Percentiles rank a stretch among this genome's conserved stretches.
Conservation (phyloP, 1,139 yeast species). For the Hansenula lynferdii region DNA sequence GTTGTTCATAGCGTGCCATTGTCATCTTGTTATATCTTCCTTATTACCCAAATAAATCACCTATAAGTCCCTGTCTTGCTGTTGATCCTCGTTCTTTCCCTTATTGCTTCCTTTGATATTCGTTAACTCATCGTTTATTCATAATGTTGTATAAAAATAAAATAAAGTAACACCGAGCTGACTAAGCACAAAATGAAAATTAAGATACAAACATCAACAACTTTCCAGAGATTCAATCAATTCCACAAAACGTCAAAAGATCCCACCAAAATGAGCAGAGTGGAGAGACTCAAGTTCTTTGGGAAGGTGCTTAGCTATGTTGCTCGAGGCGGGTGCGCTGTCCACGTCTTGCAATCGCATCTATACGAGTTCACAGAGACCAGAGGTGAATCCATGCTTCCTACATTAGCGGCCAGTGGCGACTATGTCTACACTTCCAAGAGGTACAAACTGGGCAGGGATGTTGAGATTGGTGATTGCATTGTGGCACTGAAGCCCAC, state of each 20-base stretch:
- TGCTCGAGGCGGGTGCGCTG: slow-evolving; percentile 60
- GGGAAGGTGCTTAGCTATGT: slow-evolving; percentile 23
- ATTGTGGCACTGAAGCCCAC: slow-evolving; percentile 89
- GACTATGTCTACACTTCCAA: slow-evolving; percentile 84
- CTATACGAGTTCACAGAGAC: slow-evolving; percentile 78
- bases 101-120: too few species aligned
- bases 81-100: too few species aligned
- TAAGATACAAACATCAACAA: background rate
- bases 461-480: slow-evolving; percentile 74
- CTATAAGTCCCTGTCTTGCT: too few species aligned
- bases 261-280: too few species aligned
- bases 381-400: slow-evolving; percentile 92
- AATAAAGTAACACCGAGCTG: too few species aligned
- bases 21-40: slow-evolving; percentile 1
- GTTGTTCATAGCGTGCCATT: slow-evolving; percentile 70
- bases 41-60: too few species aligned
- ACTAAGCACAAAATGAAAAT: too few species aligned
- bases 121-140: too few species aligned
- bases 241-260: too few species aligned
- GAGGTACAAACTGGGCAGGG: slow-evolving; percentile 39
- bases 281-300: slow-evolving; percentile 14
- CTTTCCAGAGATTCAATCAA: background rate
- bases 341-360: slow-evolving; percentile 62
- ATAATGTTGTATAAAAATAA: too few species aligned
- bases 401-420: slow-evolving; percentile 68